These are phyloP conservation scores for Emmonsia crescens DNA, from an alignment of 2,329 filamentous ascomycete genomes.

Conservation along the genomic window DNA sequence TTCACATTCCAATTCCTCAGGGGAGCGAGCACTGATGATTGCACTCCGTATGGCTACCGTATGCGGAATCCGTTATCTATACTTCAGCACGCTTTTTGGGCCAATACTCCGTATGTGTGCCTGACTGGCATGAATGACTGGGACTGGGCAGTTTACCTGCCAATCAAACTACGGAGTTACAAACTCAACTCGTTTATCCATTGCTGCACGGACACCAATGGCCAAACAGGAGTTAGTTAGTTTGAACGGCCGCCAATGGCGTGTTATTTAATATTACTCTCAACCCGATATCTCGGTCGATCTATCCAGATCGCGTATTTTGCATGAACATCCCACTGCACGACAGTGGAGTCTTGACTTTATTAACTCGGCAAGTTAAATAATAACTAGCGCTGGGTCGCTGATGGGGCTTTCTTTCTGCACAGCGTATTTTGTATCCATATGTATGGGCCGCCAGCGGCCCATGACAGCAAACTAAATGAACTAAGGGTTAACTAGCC, in stretches of 20 bases:
- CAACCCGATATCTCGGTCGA: slow-evolving; percentile 3
- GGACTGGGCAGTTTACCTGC: neutral
- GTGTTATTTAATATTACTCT: neutral
- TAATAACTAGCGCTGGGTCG: neutral
- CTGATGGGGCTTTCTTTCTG: neutral
- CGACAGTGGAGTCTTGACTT: neutral
- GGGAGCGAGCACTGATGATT: no score
- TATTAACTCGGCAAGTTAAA: neutral
- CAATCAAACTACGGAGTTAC: neutral
- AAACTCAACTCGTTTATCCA: neutral
- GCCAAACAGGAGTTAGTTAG: neutral
- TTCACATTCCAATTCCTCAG: no score
- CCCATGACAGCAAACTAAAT: no score
- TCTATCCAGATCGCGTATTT: slow-evolving; percentile 4
- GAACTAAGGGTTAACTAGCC: neutral
- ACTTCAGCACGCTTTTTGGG: neutral
- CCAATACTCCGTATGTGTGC: no score
- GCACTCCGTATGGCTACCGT: no score
- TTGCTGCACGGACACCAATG: neutral
- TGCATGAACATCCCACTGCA: neutral
- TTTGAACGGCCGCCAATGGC: neutral
- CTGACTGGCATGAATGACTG: neutral
- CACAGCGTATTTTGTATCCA: neutral
- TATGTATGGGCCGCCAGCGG: no score
- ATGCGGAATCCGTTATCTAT: no score